Evolutionary conservation across 179 eudicot genomes (phyloP).

Genomic region (Heliamphora pulchella): DNA sequence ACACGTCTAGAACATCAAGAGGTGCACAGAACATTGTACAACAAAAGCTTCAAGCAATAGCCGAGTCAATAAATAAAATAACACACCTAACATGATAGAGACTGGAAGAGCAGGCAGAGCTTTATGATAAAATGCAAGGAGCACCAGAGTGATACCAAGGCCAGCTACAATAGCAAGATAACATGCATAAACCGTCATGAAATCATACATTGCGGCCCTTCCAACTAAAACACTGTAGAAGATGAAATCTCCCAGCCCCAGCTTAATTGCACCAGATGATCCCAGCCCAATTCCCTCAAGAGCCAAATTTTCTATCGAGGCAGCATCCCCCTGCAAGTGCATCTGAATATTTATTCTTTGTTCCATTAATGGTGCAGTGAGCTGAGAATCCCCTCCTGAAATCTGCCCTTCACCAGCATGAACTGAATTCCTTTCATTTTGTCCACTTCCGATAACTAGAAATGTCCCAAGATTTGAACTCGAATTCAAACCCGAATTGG

Average conservation of each 20-base stretch:
- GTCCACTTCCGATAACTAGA: slow-evolving; percentile 24
- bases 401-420: slow-evolving; percentile 44
- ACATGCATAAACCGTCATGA: slow-evolving; percentile 88
- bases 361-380: slow-evolving; percentile 63
- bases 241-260: slow-evolving; percentile 61
- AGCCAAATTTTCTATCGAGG: slow-evolving; percentile 42
- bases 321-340: slow-evolving; percentile 21
- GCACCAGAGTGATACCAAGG: slow-evolving; percentile 74
- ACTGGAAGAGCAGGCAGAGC: slow-evolving; percentile 96
- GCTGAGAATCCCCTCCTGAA: slow-evolving; percentile 28
- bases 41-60: slow-evolving; percentile 68
- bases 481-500: not conserved
- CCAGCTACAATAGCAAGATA: slow-evolving; percentile 95
- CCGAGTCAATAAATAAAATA: slow-evolving; percentile 79
- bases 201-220: slow-evolving; percentile 96
- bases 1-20: slow-evolving; percentile 67
- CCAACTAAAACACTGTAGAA: slow-evolving; percentile 96
- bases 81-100: slow-evolving; percentile 78
- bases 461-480: slow-evolving; percentile 14
- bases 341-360: slow-evolving; percentile 29
- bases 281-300: slow-evolving; percentile 93
- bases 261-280: slow-evolving; percentile 80
- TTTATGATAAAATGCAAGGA: slow-evolving; percentile 80
- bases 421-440: slow-evolving; percentile 30
- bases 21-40: slow-evolving; percentile 71